Evolutionary conservation across 257 asterid genomes (phyloP), one percentile per base, ranked within the genome.

Genomic region (Lantana camara): DNA sequence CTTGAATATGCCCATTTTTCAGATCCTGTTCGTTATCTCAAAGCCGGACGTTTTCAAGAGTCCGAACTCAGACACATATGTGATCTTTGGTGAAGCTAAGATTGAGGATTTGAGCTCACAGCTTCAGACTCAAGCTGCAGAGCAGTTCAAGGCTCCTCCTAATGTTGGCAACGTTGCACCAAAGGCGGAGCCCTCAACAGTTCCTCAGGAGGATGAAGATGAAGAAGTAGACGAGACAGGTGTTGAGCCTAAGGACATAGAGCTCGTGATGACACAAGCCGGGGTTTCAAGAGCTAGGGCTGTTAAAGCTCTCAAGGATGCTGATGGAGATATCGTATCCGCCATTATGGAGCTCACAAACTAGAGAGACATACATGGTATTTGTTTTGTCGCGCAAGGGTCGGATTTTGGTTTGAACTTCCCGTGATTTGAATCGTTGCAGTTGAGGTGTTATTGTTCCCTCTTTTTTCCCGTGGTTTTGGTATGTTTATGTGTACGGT

Each of bases 271-370:
- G 90, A 82, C 84, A 0, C 89, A 82, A 55, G 90, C 89, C 1
- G 85, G 91, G 19, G 91, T 88, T 62, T 63, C 96, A 1, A 81
- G 89, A 69, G 75, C 70, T 24, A 74, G 83, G 74, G 80, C 91
- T 7, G 89, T 83, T 41, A 85, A 74, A 73, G 81, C 94, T 64
- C 92, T 87, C 46, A 84, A 76, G 82, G 90, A 76, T 9, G 78
- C 95, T 0, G 76, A 84, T 66, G 95, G 96, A 21, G 89, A 83
- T 65, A 83, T 85, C 12, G 96, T 85, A 21, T 61, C 89, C 1
- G 91, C 94, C 57, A 85, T 88, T 51, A 79, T 83, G 91, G 94
- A 85, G 73, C 93, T 87, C 69, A 86, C 89, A 8, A 86, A 75
- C 64, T 86, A 86, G 83, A 40, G 7, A 4, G 7, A 10, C 9